These are phyloP conservation scores for Moesziomyces globuligerus DNA, from an alignment of 1,284 basidiomycete species.

Conservation along the genomic window DNA sequence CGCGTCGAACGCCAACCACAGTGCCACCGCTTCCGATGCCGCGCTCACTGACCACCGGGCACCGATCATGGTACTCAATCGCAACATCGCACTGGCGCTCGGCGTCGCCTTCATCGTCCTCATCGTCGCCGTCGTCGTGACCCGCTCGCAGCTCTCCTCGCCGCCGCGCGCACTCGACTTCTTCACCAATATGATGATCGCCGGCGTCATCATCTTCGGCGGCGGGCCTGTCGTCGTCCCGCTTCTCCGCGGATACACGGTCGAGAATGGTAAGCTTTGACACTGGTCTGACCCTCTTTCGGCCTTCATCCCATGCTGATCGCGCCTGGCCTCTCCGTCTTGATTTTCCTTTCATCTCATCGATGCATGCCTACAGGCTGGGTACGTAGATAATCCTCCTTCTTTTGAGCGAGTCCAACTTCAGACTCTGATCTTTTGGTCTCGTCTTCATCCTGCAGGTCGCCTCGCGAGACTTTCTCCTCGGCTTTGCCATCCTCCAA, in stretches of 20 bases:
- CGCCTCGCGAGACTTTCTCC: conserved; percentile 72
- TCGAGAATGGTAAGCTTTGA: conserved; percentile 69
- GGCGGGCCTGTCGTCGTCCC: conserved; percentile 75
- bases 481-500: conserved; percentile 73
- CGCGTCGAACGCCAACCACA: not conserved
- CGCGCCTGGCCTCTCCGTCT: no score
- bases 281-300: not conserved
- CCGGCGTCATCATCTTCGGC: conserved; percentile 73
- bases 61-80: conserved; percentile 44
- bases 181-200: conserved; percentile 70
- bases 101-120: conserved; percentile 62
- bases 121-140: conserved; percentile 66
- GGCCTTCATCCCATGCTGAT: not conserved
- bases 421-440: no score
- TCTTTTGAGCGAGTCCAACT: no score
- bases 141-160: conserved; percentile 64
- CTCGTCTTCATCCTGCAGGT: conserved; percentile 52
- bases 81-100: conserved; percentile 45
- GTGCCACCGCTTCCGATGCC: not conserved
- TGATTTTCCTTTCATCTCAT: conserved; percentile 1
- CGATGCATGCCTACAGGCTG: not conserved
- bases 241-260: conserved; percentile 72
- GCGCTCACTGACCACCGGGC: conserved; percentile 16
- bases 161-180: conserved; percentile 67
- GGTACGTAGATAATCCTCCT: no score